These are phyloP conservation scores for Geoglossum cookeanum DNA, from an alignment of 2,329 filamentous ascomycete genomes.

Conservation along the genomic window DNA sequence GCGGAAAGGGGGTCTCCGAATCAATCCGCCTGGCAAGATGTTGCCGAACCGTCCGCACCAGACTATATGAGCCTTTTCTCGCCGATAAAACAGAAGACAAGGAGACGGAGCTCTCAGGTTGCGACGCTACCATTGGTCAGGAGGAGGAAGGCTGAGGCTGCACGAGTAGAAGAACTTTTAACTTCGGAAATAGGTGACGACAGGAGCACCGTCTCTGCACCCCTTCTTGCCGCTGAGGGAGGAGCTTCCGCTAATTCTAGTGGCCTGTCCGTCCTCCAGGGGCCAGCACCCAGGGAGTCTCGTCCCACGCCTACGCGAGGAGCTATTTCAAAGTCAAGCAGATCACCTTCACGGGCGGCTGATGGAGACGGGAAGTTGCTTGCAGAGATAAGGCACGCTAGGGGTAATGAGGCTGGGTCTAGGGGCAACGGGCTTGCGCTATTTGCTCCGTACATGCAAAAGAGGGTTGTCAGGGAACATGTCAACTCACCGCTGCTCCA, in stretches of 20 bases:
- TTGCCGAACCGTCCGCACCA: neutral
- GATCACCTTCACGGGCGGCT: neutral
- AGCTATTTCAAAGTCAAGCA: neutral
- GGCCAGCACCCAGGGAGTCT: neutral
- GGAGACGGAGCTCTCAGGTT: neutral
- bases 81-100: neutral
- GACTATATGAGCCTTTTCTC: constrained; percentile 2
- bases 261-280: neutral
- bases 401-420: neutral
- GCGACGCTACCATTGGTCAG: neutral
- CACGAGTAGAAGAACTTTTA: neutral
- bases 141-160: neutral
- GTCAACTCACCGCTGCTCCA: neutral
- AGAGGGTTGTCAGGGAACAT: neutral
- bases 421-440: neutral
- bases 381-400: neutral
- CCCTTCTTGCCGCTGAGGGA: neutral
- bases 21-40: neutral
- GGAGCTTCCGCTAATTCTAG: neutral
- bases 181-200: neutral
- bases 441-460: constrained; percentile 4
- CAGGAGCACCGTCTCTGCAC: neutral
- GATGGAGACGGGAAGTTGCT: neutral
- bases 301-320: neutral
- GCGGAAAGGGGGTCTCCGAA: neutral